Conservation (phyloP, 2,329 filamentous ascomycete species). For the Cytospora leucostoma region DNA sequence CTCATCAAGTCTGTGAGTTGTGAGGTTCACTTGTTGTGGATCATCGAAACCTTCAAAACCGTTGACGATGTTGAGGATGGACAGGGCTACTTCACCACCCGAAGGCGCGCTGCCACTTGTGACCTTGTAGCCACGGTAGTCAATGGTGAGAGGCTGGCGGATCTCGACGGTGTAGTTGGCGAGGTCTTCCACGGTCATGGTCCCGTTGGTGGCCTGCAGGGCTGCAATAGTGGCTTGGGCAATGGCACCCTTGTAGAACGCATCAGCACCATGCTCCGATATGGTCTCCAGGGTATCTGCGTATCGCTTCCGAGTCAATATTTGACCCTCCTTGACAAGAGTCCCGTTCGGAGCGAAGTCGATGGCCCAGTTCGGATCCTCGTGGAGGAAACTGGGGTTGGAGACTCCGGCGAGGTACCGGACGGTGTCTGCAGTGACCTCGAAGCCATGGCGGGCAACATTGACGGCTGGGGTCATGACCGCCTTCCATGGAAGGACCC, state of each 20-base stretch:
- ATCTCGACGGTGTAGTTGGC: slow-evolving; percentile 70
- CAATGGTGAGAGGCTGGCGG: slow-evolving; percentile 60
- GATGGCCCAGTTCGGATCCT: slow-evolving; percentile 74
- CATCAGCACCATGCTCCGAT: slow-evolving; percentile 63
- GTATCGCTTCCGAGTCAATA: slow-evolving; percentile 72
- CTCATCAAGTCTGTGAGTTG: slow-evolving; percentile 80
- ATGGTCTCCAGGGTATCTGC: slow-evolving; percentile 73
- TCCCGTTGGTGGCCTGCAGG: slow-evolving; percentile 65
- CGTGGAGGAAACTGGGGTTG: slow-evolving; percentile 63
- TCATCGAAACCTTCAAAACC: slow-evolving; percentile 69
- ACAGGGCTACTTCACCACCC: slow-evolving; percentile 70
- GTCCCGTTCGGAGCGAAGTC: slow-evolving; percentile 82
- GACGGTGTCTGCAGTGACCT: slow-evolving; percentile 69
- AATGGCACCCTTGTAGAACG: slow-evolving; percentile 70
- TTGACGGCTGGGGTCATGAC: slow-evolving; percentile 71
- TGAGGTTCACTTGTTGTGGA: slow-evolving; percentile 55
- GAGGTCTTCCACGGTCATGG: slow-evolving; percentile 74
- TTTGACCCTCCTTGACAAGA: slow-evolving; percentile 67
- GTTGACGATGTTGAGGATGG: slow-evolving; percentile 72
- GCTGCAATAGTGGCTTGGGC: slow-evolving; percentile 70
- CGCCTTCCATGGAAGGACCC: slow-evolving; percentile 62
- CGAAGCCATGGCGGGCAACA: slow-evolving; percentile 72
- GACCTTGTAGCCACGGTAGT: slow-evolving; percentile 71
- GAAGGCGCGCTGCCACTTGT: slow-evolving; percentile 70
- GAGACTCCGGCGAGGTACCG: slow-evolving; percentile 62